Evolutionary conservation across 345 rosid genomes (phyloP).

Genomic region (Corchorus olitorius): DNA sequence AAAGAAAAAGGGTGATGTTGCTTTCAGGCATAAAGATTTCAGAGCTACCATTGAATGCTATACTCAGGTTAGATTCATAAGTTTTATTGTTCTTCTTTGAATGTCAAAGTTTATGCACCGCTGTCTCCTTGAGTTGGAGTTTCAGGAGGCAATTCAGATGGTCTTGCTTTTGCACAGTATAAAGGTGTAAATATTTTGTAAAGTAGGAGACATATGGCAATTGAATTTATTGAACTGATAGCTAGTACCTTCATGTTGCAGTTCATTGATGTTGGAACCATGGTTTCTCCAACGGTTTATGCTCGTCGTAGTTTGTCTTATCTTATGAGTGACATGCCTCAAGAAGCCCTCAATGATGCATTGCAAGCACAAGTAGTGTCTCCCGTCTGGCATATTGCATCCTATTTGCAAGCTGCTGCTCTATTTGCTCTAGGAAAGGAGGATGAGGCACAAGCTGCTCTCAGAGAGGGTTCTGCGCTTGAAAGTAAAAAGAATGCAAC

Average conservation of each 20-base stretch:
- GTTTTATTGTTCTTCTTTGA: conserved; percentile 9
- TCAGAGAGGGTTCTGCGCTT: conserved; percentile 71
- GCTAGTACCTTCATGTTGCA: conserved; percentile 28
- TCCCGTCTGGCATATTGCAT: conserved; percentile 84
- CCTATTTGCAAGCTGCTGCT: conserved; percentile 88
- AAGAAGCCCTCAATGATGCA: conserved; percentile 78
- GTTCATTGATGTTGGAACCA: conserved; percentile 85
- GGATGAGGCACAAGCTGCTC: conserved; percentile 69
- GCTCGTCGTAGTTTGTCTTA: conserved; percentile 81
- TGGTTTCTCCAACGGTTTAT: conserved; percentile 82
- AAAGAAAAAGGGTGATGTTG: conserved; percentile 91
- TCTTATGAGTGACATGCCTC: conserved; percentile 78
- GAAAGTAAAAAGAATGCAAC: conserved; percentile 54
- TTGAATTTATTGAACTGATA: background rate
- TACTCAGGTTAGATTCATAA: conserved; percentile 68
- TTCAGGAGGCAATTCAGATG: conserved; percentile 3
- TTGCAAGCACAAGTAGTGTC: conserved; percentile 89
- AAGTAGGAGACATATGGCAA: background rate
- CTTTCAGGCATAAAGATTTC: conserved; percentile 78
- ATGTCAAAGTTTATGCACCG: background rate
- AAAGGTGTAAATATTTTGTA: background rate
- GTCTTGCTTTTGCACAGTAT: background rate
- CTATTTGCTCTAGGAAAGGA: conserved; percentile 63
- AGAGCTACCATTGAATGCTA: conserved; percentile 69
- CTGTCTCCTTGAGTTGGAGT: background rate